Conservation (phyloP, 345 rosid species). For the Arabidopsis arenosa region DNA sequence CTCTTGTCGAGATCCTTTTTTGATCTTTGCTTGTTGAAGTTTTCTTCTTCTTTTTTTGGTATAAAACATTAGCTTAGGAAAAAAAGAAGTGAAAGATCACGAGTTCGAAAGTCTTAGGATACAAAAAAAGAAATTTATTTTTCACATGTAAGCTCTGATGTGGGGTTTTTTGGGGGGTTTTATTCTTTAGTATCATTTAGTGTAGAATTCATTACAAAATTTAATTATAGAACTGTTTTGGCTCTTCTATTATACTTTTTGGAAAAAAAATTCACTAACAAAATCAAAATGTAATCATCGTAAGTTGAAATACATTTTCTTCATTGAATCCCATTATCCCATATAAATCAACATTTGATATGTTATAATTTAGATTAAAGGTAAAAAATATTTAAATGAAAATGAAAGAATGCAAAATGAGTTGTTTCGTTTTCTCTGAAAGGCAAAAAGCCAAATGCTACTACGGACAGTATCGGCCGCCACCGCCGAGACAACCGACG, state of each 20-base stretch:
- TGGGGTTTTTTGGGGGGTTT: not conserved
- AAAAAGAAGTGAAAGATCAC: conserved; percentile 18
- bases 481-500: conserved; percentile 30
- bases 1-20: conserved; percentile 40
- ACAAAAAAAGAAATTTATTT: not conserved
- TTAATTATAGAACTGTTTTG: conserved; percentile 17
- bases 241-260: not conserved
- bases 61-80: conserved; percentile 41
- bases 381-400: not conserved
- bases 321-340: not conserved
- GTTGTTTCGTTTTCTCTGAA: not conserved
- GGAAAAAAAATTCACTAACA: not conserved
- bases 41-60: conserved; percentile 4
- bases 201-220: conserved; percentile 22
- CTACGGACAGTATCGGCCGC: conserved; percentile 36
- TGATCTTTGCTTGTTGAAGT: conserved; percentile 43
- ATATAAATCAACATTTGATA: not conserved
- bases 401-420: conserved; percentile 1
- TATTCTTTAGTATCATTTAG: conserved; percentile 11
- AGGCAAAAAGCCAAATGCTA: conserved; percentile 34
- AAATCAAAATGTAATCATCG: not conserved
- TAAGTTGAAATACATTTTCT: not conserved
- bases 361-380: too few species aligned
- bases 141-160: conserved; percentile 32
- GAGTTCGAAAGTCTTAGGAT: conserved; percentile 25